Percentiles rank a stretch among this genome's conserved stretches.
phyloP scores from a whole-genome alignment of 306 rosid genomes.

The Fagus sylvatica region DNA sequence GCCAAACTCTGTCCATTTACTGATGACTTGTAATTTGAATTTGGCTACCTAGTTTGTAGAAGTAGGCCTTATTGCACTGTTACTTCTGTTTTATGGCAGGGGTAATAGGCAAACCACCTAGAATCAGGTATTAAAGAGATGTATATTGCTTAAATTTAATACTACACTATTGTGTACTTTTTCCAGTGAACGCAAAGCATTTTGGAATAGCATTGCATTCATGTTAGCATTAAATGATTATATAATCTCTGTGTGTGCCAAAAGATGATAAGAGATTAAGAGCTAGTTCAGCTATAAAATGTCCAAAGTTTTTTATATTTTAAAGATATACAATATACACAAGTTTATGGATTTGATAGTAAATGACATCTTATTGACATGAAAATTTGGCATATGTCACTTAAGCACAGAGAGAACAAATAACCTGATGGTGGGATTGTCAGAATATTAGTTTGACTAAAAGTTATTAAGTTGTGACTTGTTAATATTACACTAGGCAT shows the following conservation, averaged over 20 bases:
- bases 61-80: not conserved
- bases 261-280: too few relatives aligned
- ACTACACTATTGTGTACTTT: not conserved
- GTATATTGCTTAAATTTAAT: not conserved
- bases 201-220: not conserved
- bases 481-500: not conserved
- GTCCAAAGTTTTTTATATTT: not conserved
- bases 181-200: not conserved
- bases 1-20: too few relatives aligned
- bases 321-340: not conserved
- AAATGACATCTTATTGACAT: not conserved
- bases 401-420: not conserved
- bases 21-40: not conserved
- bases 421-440: not conserved
- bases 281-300: not conserved
- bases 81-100: not conserved
- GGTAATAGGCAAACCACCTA: not conserved
- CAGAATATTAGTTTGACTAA: not conserved
- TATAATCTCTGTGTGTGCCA: too few relatives aligned
- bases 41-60: not conserved
- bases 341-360: not conserved
- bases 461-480: not conserved
- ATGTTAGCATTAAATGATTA: too few relatives aligned
- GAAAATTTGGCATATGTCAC: not conserved
- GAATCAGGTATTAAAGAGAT: not conserved